phyloP scores from a whole-genome alignment of 2,329 filamentous ascomycete species.

The Fusarium sp. region DNA sequence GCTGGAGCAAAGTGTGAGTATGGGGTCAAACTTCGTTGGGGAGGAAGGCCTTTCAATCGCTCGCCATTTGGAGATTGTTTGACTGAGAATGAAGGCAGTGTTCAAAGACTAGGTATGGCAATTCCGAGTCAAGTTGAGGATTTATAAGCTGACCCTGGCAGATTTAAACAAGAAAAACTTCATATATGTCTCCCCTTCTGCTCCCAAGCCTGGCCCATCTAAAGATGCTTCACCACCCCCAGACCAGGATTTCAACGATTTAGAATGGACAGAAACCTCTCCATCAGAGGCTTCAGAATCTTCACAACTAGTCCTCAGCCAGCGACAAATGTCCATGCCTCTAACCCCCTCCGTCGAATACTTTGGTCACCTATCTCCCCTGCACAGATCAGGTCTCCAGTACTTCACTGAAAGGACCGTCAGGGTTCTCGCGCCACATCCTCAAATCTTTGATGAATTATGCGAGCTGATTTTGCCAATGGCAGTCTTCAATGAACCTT shows the following conservation, averaged over 20 bases:
- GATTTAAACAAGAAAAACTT: constrained; percentile 41
- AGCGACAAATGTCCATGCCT: constrained; percentile 6
- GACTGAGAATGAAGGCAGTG: constrained; percentile 33
- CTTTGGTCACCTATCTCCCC: constrained; percentile 33
- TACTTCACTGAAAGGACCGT: constrained; percentile 41
- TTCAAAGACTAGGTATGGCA: constrained; percentile 27
- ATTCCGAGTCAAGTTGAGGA: too few species aligned
- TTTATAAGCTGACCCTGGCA: not conserved
- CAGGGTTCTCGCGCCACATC: constrained; percentile 34
- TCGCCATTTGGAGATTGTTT: constrained; percentile 38
- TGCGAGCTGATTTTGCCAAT: constrained; percentile 38
- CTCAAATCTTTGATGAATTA: constrained; percentile 35
- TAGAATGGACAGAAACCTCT: constrained; percentile 7
- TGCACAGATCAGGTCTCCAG: constrained; percentile 39
- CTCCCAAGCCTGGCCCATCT: constrained; percentile 8
- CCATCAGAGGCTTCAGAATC: not conserved
- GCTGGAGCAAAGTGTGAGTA: constrained; percentile 40
- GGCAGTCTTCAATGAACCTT: constrained; percentile 37
- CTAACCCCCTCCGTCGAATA: constrained; percentile 24
- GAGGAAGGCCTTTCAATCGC: constrained; percentile 36
- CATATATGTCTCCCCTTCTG: constrained; percentile 36
- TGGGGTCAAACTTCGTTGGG: constrained; percentile 37
- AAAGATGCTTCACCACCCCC: constrained; percentile 1
- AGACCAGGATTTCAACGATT: not conserved
- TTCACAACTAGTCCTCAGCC: constrained; percentile 13